Evolutionary conservation across 495 filamentous ascomycete species (phyloP).

Genomic region (Endocarpon pusillum): DNA sequence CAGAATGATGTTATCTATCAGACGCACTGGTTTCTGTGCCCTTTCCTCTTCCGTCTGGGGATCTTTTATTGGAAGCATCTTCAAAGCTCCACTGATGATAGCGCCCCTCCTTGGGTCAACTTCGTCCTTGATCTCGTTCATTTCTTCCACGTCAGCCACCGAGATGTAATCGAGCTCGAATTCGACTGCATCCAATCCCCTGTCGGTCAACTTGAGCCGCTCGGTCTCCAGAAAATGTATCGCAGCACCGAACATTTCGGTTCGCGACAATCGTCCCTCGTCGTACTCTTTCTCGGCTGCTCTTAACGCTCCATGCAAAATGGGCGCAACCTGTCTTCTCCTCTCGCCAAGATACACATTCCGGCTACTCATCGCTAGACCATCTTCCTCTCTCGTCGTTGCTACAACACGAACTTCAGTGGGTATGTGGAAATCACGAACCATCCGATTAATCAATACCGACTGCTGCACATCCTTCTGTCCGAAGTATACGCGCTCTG

Average conservation of each 20-base stretch:
- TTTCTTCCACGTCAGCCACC: constrained; percentile 60
- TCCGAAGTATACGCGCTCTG: constrained; percentile 85
- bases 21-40: constrained; percentile 54
- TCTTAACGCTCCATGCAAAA: constrained; percentile 47
- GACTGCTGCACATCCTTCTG: constrained; percentile 98
- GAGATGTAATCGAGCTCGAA: constrained; percentile 86
- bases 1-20: constrained; percentile 90
- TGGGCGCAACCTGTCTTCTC: constrained; percentile 51
- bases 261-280: constrained; percentile 36
- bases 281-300: constrained; percentile 53
- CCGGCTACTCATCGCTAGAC: constrained; percentile 81
- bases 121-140: constrained; percentile 57
- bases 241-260: constrained; percentile 52
- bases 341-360: constrained; percentile 82
- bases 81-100: constrained; percentile 76
- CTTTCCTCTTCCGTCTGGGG: constrained; percentile 50
- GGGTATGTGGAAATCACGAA: constrained; percentile 72
- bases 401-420: constrained; percentile 54
- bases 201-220: constrained; percentile 37
- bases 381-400: constrained; percentile 65
- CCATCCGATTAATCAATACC: constrained; percentile 71
- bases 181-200: too few species aligned
- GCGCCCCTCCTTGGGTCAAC: constrained; percentile 50
- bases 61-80: constrained; percentile 68
- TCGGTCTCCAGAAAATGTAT: constrained; percentile 29